Evolutionary conservation across 2,329 filamentous ascomycete genomes (phyloP), one percentile per base, ranked within the genome.

Genomic region (Alternaria sp.): DNA sequence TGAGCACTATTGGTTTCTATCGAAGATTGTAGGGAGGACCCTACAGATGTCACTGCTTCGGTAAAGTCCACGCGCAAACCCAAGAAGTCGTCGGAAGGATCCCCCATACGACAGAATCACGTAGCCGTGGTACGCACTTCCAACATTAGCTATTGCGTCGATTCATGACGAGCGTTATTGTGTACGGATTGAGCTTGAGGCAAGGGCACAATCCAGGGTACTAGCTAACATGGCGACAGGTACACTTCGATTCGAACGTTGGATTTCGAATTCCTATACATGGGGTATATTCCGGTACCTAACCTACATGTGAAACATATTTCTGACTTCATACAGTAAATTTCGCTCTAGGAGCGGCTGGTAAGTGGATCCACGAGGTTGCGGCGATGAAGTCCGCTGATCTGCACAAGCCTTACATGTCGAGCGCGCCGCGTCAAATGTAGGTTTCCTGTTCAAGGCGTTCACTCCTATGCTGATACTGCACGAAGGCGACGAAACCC

Each of bases 381-480:
- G 21, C 23, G 24, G 29, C 34, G 17, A 51, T 21, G 24, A 49
- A 28, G 33, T 50, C 39, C 49, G 37, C 59, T 66, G 40, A 59
- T 40, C 17, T 24, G 10, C 39, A 23, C 33, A 46, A 75, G 72
- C 52, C 56, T 71, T 36, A 74, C 72, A 13, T 75, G 72, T 55
- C 63, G 72, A 55, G 59, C 65, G 23, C 72, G 72, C 37, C 72
- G 72, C 34, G 72, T 75, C 14, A 74, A 75, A 50, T 75, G 72
- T 71, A 34, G 56, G 69, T 59, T 5, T 36, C 2, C 37, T 42
- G 9, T 24, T 23, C 7, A 26, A 29, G 11, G 24, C 46, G 21
- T 40, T 42, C 13, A 10, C 23, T 48, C 10, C 13, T 10, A 28
- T 51, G 29, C 53, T 61, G 34, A 62, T 48, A 50, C n/a, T 21